Conservation (phyloP, 78 protist species). For the Andalucia godoyi region DNA sequence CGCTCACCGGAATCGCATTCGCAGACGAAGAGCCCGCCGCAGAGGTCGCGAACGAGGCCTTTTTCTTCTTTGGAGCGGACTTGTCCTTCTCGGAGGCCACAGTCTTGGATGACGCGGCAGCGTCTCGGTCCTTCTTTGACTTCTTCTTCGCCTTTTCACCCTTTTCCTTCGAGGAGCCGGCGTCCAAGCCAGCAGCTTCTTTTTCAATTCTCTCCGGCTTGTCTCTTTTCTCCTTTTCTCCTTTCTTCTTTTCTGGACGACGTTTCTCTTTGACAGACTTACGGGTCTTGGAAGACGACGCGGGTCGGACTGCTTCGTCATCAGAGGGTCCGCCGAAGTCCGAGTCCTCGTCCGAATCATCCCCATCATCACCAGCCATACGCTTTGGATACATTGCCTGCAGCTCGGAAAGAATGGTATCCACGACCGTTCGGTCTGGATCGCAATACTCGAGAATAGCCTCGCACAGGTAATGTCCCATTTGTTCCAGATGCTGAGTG, state of each 20-base stretch:
- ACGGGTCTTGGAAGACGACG: neutral
- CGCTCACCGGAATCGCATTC: too few relatives aligned
- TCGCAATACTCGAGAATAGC: constrained; percentile 38
- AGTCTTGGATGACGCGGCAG: too few relatives aligned
- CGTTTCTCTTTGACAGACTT: neutral
- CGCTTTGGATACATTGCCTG: neutral
- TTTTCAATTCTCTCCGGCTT: neutral
- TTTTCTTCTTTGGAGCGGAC: too few relatives aligned
- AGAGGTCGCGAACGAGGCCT: too few relatives aligned
- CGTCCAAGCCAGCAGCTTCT: neutral
- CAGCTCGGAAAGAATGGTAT: neutral
- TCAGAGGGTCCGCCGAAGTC: neutral
- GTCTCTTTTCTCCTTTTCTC: neutral
- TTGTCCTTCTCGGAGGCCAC: too few relatives aligned
- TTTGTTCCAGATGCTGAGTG: neutral
- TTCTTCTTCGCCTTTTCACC: neutral
- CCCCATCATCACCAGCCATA: neutral
- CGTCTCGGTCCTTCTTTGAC: neutral
- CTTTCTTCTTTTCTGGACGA: neutral
- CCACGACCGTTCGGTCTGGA: constrained; percentile 20
- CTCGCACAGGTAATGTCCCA: constrained; percentile 31
- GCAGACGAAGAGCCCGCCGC: too few relatives aligned
- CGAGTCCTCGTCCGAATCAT: too few relatives aligned
- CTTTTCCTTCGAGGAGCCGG: neutral
- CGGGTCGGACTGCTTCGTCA: neutral